Percentiles rank a stretch among this genome's conserved stretches.
Evolutionary conservation across 2,329 filamentous ascomycete genomes (phyloP).

Genomic region (Aspergillus pseudotamarii): DNA sequence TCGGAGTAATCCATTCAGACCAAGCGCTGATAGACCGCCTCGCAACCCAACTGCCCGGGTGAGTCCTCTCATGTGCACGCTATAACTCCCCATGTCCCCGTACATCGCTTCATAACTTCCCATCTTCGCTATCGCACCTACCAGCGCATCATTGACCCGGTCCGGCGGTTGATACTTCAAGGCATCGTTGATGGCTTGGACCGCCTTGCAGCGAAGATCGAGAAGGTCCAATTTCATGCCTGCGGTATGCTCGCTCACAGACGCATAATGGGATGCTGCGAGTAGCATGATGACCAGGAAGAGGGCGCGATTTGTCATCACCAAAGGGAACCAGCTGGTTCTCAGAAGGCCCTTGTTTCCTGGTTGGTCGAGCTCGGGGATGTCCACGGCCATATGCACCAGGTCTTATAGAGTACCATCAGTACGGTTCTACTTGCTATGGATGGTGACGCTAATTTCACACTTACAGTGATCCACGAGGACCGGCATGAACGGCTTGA

Average conservation of each 20-base stretch:
- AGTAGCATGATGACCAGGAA: conserved; percentile 48
- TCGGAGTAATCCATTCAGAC: conserved; percentile 50
- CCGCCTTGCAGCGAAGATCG: conserved; percentile 48
- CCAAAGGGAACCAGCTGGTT: conserved; percentile 45
- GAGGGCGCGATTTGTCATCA: conserved; percentile 43
- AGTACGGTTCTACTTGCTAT: conserved; percentile 1
- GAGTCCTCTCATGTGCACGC: conserved; percentile 53
- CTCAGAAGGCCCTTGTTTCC: conserved; percentile 38
- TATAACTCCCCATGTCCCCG: conserved; percentile 46
- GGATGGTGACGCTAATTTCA: neutral
- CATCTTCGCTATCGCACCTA: conserved; percentile 56
- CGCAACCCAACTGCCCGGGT: conserved; percentile 47
- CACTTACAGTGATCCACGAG: conserved; percentile 40
- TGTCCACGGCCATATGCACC: conserved; percentile 43
- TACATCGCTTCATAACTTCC: conserved; percentile 57
- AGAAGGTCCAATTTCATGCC: conserved; percentile 37
- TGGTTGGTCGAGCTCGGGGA: conserved; percentile 45
- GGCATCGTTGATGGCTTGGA: conserved; percentile 47
- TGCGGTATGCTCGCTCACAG: conserved; percentile 25
- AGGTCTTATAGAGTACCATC: conserved; percentile 30
- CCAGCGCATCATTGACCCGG: conserved; percentile 45
- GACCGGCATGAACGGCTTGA: conserved; percentile 36
- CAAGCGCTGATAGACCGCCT: conserved; percentile 48
- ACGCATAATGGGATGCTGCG: conserved; percentile 45
- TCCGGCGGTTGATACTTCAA: conserved; percentile 33